These are phyloP conservation scores for Rubia tinctorum DNA, from an alignment of 305 asterid genomes.

Conservation along the genomic window DNA sequence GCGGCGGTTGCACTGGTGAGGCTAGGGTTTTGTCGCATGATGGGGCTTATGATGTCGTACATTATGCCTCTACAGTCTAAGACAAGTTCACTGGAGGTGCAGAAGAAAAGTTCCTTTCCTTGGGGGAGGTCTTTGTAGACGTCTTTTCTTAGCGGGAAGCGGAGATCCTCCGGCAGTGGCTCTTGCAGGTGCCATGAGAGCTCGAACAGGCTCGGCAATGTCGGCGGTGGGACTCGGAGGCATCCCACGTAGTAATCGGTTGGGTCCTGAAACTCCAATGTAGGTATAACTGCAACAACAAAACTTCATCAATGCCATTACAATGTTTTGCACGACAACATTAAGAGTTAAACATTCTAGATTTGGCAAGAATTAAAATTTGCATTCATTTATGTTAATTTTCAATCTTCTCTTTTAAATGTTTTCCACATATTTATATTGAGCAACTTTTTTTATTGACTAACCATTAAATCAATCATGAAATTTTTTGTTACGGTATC, in stretches of 20 bases:
- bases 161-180: slow-evolving; percentile 46
- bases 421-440: too few relatives aligned
- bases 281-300: slow-evolving; percentile 25
- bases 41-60: slow-evolving; percentile 30
- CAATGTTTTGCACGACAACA: too few relatives aligned
- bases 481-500: too few relatives aligned
- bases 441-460: too few relatives aligned
- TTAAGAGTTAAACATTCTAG: too few relatives aligned
- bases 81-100: slow-evolving; percentile 25
- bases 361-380: too few relatives aligned
- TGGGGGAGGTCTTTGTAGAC: slow-evolving; percentile 43
- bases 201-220: slow-evolving; percentile 39
- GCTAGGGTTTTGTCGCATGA: slow-evolving; percentile 35
- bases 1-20: slow-evolving; percentile 22
- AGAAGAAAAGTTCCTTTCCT: slow-evolving; percentile 43
- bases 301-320: background rate
- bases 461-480: too few relatives aligned
- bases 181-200: slow-evolving; percentile 47
- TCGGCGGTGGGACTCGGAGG: slow-evolving; percentile 32
- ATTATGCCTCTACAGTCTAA: slow-evolving; percentile 32
- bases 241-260: slow-evolving; percentile 38
- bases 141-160: slow-evolving; percentile 41
- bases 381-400: too few relatives aligned
- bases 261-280: slow-evolving; percentile 48
- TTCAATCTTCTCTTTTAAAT: too few relatives aligned